phyloP scores from a whole-genome alignment of 2,329 filamentous ascomycete genomes.

The Diaporthe batatas region DNA sequence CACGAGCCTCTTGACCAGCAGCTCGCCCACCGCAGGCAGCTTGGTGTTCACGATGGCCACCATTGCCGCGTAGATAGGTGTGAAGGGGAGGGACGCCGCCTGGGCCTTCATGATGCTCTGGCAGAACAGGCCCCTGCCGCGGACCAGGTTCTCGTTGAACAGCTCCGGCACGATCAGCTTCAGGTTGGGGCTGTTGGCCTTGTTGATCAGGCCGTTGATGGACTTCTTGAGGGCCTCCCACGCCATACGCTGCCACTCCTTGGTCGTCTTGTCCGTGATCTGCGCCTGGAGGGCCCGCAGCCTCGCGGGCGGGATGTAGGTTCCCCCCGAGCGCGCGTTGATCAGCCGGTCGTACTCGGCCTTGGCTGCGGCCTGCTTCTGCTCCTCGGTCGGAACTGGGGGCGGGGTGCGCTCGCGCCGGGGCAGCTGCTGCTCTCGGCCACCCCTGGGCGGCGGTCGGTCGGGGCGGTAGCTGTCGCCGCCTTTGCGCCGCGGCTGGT shows the following conservation, averaged over 20 bases:
- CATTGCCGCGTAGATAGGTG: conserved; percentile 96
- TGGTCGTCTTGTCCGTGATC: conserved; percentile 95
- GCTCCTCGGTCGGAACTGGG: conserved; percentile 74
- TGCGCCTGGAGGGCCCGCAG: conserved; percentile 93
- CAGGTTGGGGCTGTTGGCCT: conserved; percentile 98
- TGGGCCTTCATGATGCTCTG: conserved; percentile 99
- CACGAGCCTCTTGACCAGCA: conserved; percentile 86
- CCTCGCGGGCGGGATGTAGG: conserved; percentile 93
- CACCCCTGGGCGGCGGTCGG: conserved; percentile 33
- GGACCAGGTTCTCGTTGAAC: conserved; percentile 93
- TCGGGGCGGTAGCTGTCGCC: conserved; percentile 65
- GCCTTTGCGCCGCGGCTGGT: conserved; percentile 56
- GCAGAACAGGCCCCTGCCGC: conserved; percentile 93
- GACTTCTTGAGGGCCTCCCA: conserved; percentile 99
- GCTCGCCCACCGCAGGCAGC: conserved; percentile 91
- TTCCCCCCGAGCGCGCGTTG: conserved; percentile 93
- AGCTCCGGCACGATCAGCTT: conserved; percentile 97
- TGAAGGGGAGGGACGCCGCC: conserved; percentile 94
- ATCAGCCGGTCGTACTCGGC: conserved; percentile 94
- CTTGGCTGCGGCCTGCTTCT: conserved; percentile 89
- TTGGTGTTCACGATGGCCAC: conserved; percentile 98
- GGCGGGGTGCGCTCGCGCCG: conserved; percentile 51
- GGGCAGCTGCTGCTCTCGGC: conserved; percentile 38
- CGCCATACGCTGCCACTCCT: conserved; percentile 98
- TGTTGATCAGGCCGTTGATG: conserved; percentile 99